phyloP scores from a whole-genome alignment of 176 grass and related monocot genomes.

The Oryza meridionalis region DNA sequence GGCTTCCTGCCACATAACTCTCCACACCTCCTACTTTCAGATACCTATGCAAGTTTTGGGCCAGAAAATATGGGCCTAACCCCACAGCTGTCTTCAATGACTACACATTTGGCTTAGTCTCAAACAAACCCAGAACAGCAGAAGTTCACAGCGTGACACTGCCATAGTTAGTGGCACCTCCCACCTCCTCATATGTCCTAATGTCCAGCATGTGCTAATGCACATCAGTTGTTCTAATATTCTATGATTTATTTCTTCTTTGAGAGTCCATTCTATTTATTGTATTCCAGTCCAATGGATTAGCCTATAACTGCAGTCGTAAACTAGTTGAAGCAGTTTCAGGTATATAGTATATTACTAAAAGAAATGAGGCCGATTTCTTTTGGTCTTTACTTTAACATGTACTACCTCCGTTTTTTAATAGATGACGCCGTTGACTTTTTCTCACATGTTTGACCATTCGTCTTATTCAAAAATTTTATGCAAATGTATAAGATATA shows the following conservation, averaged over 20 bases:
- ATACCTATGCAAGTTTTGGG: no score
- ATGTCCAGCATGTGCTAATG: not conserved
- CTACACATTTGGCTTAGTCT: slow-evolving; percentile 20
- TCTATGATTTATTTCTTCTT: not conserved
- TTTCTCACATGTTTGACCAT: no score
- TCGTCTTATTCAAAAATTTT: no score
- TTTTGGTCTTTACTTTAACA: not conserved
- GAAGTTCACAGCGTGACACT: not conserved
- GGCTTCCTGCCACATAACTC: no score
- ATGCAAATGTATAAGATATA: no score
- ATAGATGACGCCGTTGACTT: no score
- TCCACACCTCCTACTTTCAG: no score
- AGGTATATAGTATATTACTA: not conserved
- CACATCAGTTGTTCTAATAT: not conserved
- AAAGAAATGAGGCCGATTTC: not conserved
- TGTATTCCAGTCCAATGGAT: not conserved
- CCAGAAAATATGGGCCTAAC: not conserved
- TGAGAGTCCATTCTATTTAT: not conserved
- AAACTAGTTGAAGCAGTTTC: not conserved
- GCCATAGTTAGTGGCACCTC: not conserved
- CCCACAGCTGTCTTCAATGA: slow-evolving; percentile 1
- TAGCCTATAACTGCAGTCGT: not conserved
- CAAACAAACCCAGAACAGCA: slow-evolving; percentile 11
- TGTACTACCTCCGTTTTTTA: not conserved
- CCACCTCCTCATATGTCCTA: slow-evolving; percentile 6